phyloP scores from a whole-genome alignment of 441 rosid species.

The Francoa sonchifolia region DNA sequence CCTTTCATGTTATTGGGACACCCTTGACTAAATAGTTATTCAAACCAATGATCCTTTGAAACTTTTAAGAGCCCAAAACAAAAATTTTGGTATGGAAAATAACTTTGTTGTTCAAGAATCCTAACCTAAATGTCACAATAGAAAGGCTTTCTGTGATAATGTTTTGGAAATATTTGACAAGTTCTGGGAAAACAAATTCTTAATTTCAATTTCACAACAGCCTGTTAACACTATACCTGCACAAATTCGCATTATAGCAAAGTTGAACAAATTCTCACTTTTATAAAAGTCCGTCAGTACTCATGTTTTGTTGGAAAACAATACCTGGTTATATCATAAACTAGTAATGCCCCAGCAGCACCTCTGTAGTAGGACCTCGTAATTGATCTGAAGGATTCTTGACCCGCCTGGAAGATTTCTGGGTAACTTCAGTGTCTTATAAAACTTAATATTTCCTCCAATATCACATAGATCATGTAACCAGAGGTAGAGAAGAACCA shows the following conservation, averaged over 20 bases:
- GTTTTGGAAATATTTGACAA: too few species aligned
- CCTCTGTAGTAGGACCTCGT: conserved; percentile 96
- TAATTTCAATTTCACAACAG: too few species aligned
- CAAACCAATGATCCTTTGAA: too few species aligned
- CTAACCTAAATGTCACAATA: too few species aligned
- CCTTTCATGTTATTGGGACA: too few species aligned
- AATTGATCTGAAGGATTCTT: conserved; percentile 92
- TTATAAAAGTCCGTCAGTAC: background rate
- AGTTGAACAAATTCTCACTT: background rate
- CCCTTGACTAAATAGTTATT: too few species aligned
- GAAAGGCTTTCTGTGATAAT: too few species aligned
- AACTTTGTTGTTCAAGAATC: too few species aligned
- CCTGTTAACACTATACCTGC: too few species aligned
- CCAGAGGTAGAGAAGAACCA: background rate
- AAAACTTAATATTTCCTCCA: background rate
- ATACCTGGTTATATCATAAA: conserved; percentile 93
- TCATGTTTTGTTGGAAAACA: background rate
- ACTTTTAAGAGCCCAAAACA: too few species aligned
- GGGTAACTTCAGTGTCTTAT: background rate
- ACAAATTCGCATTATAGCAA: background rate
- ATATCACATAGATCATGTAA: background rate
- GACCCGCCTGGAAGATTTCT: conserved; percentile 61
- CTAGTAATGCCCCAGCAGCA: conserved; percentile 96
- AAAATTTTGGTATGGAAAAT: too few species aligned
- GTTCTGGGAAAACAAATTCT: too few species aligned